These are phyloP conservation scores for Rhizopus arrhizus DNA, from an alignment of 371 early-diverging fungal species.

Conservation along the genomic window DNA sequence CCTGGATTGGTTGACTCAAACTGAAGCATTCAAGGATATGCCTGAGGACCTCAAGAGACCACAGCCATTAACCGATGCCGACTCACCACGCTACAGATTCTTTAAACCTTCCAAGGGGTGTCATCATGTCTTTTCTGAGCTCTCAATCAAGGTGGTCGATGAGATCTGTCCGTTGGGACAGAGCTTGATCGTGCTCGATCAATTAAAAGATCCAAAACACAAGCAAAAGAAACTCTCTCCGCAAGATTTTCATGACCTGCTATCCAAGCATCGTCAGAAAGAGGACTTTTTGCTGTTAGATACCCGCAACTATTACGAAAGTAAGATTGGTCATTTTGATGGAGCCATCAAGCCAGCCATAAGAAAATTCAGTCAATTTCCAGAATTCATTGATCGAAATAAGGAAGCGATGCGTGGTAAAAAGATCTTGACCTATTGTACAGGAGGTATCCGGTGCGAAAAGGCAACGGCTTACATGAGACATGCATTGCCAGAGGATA, in stretches of 20 bases:
- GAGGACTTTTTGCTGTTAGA: conserved; percentile 59
- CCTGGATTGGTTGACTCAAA: conserved; percentile 46
- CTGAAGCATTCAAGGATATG: conserved; percentile 12
- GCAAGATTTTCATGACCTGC: conserved; percentile 45
- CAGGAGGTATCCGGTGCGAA: conserved; percentile 67
- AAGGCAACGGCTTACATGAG: conserved; percentile 69
- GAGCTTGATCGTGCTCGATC: conserved; percentile 19
- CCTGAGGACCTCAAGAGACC: conserved; percentile 5
- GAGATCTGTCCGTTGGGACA: conserved; percentile 72
- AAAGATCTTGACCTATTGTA: conserved; percentile 71
- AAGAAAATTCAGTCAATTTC: conserved; percentile 68
- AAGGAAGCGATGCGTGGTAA: conserved; percentile 50
- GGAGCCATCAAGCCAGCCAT: conserved; percentile 65
- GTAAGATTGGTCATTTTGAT: conserved; percentile 65
- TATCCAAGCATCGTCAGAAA: conserved; percentile 26
- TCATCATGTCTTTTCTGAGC: conserved; percentile 61
- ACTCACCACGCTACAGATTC: conserved; percentile 38
- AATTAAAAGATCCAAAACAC: conserved; percentile 25
- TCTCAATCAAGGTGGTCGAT: conserved; percentile 66
- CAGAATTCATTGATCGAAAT: conserved; percentile 62
- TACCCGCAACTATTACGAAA: conserved; percentile 75
- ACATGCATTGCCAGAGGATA: conserved; percentile 43
- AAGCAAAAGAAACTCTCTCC: conserved; percentile 48
- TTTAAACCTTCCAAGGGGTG: conserved; percentile 77
- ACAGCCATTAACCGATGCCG: conserved; percentile 2